Conservation (phyloP, 768 basidiomycete genomes). For the Hygrophoropsis aurantiaca region DNA sequence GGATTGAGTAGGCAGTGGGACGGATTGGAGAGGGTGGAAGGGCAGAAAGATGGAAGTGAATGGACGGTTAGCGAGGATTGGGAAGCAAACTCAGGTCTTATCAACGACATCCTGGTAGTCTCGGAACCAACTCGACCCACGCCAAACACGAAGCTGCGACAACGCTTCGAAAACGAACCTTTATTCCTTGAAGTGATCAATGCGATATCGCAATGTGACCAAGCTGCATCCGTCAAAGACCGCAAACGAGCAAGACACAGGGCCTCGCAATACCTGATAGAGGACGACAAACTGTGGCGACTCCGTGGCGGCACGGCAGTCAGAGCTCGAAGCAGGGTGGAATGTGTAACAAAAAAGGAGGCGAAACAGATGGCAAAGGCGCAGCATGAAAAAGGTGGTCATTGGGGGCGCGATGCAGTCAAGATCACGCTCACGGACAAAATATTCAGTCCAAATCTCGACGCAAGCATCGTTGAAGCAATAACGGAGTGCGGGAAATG, state of each 20-base stretch:
- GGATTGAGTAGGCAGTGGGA: conserved; percentile 15
- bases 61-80: conserved; percentile 29
- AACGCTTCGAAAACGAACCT: conserved; percentile 12
- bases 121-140: too few species aligned
- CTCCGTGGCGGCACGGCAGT: conserved; percentile 6
- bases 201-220: conserved; percentile 11
- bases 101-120: conserved; percentile 8
- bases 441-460: conserved; percentile 3
- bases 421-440: conserved; percentile 12
- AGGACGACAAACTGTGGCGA: conserved; percentile 12
- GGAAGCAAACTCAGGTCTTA: conserved; percentile 16
- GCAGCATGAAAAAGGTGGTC: conserved; percentile 3
- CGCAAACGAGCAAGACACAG: conserved; percentile 14
- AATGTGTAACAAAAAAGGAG: neutral
- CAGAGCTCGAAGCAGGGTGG: neutral
- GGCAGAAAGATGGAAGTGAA: conserved; percentile 8
- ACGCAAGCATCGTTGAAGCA: conserved; percentile 7
- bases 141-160: neutral
- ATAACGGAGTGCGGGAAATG: conserved; percentile 13
- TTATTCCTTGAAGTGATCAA: conserved; percentile 12
- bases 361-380: neutral
- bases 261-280: conserved; percentile 11
- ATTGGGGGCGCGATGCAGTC: conserved; percentile 8
- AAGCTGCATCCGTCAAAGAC: conserved; percentile 7
- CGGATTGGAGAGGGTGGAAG: neutral